These are phyloP conservation scores for Fusarium buharicum DNA, from an alignment of 2,329 filamentous ascomycete genomes.

Conservation along the genomic window DNA sequence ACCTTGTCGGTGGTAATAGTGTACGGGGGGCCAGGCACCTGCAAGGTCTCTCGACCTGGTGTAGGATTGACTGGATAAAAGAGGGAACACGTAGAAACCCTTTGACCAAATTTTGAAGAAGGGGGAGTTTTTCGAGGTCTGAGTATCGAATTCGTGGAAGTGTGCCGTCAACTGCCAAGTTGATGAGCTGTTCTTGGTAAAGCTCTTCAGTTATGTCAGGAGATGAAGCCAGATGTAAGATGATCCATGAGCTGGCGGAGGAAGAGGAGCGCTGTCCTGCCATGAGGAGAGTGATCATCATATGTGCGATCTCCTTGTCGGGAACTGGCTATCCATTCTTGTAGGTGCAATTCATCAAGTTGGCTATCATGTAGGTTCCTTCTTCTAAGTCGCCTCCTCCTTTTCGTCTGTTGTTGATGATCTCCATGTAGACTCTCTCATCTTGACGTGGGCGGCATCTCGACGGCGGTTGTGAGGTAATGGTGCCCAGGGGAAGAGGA, in stretches of 20 bases:
- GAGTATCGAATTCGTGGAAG: conserved; percentile 68
- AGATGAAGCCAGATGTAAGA: conserved; percentile 76
- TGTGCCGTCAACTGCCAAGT: conserved; percentile 59
- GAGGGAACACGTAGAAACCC: conserved; percentile 78
- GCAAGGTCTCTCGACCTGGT: conserved; percentile 75
- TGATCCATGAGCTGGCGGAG: conserved; percentile 80
- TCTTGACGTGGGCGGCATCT: conserved; percentile 75
- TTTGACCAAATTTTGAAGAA: conserved; percentile 73
- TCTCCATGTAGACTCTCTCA: conserved; percentile 77
- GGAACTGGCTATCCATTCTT: conserved; percentile 76
- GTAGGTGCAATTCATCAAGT: conserved; percentile 80
- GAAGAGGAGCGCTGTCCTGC: conserved; percentile 85
- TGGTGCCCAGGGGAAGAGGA: conserved; percentile 81
- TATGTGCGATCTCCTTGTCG: conserved; percentile 81
- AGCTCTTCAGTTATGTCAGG: conserved; percentile 77
- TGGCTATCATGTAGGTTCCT: conserved; percentile 78
- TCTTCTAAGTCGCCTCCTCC: conserved; percentile 53
- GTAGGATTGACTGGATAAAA: conserved; percentile 78
- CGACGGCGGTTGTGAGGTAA: conserved; percentile 79
- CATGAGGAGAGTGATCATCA: conserved; percentile 90
- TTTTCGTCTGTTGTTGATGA: conserved; percentile 72
- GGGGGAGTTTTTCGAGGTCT: conserved; percentile 67
- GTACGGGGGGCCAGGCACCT: conserved; percentile 66
- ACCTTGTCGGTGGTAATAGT: conserved; percentile 63
- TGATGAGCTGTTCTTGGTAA: conserved; percentile 70